These are phyloP conservation scores for Exsudoporus floridanus DNA, from an alignment of 1,284 basidiomycete species.

Conservation along the genomic window DNA sequence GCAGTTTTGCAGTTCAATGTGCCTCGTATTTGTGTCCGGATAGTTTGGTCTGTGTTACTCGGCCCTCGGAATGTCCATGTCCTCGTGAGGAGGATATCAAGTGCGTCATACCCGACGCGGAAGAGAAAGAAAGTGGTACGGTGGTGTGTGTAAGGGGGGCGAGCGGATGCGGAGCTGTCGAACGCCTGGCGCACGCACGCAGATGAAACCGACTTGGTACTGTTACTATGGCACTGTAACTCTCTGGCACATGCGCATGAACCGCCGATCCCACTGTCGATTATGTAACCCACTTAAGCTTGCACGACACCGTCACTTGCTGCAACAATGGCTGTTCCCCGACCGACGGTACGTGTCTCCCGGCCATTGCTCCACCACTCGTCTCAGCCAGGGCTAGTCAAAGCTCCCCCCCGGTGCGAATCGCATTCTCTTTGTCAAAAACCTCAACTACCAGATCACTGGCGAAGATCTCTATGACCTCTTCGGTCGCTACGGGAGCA, in stretches of 20 bases:
- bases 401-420: conserved; percentile 84
- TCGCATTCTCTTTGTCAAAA: conserved; percentile 84
- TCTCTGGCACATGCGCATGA: neutral
- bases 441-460: conserved; percentile 92
- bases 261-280: neutral
- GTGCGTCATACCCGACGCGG: conserved; percentile 54
- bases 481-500: conserved; percentile 96
- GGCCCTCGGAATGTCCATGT: conserved; percentile 59
- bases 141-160: conserved; percentile 59
- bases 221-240: neutral
- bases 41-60: conserved; percentile 56
- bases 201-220: neutral
- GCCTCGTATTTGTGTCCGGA: conserved; percentile 60
- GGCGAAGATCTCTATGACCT: conserved; percentile 96
- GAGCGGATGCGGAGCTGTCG: conserved; percentile 51
- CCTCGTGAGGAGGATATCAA: conserved; percentile 59
- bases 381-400: conserved; percentile 43
- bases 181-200: conserved; percentile 41
- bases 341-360: conserved; percentile 56
- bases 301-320: conserved; percentile 11
- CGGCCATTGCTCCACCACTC: neutral
- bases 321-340: conserved; percentile 53
- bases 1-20: conserved; percentile 49
- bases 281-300: conserved; percentile 23
- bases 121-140: conserved; percentile 41